These are phyloP conservation scores for Cinnamomum micranthum DNA, from an alignment of 164 flowering plant genomes.

Conservation along the genomic window DNA sequence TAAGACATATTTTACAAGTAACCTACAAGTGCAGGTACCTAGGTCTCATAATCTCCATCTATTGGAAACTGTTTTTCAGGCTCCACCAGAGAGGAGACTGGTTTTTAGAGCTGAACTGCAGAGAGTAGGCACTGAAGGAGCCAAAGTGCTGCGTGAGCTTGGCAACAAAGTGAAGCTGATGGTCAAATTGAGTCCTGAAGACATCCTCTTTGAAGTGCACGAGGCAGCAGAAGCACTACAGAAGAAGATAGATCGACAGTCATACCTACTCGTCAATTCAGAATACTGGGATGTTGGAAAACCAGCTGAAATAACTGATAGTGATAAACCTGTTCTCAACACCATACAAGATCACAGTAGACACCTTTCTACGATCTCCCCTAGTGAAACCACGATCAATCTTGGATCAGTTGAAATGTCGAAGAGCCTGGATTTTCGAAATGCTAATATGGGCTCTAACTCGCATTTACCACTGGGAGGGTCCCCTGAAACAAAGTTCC, in stretches of 20 bases:
- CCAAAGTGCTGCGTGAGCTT: slow-evolving; percentile 70
- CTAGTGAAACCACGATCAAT: slow-evolving; percentile 53
- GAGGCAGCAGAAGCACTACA: slow-evolving; percentile 84
- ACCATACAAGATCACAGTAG: slow-evolving; percentile 25
- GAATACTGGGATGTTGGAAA: slow-evolving; percentile 60
- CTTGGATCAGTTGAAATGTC: slow-evolving; percentile 28
- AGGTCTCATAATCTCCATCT: background rate
- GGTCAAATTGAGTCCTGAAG: slow-evolving; percentile 53
- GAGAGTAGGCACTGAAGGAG: slow-evolving; percentile 74
- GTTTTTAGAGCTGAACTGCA: slow-evolving; percentile 60
- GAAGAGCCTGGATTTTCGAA: slow-evolving; percentile 27
- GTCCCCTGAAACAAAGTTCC: slow-evolving; percentile 31
- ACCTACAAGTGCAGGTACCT: no score
- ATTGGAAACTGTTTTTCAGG: slow-evolving; percentile 30
- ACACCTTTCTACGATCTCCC: slow-evolving; percentile 31
- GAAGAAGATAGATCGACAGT: slow-evolving; percentile 66
- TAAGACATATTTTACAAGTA: no score
- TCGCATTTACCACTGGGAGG: slow-evolving; percentile 20
- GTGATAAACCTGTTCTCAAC: slow-evolving; percentile 17
- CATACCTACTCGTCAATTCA: slow-evolving; percentile 69
- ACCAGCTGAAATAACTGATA: slow-evolving; percentile 29
- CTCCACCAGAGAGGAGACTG: slow-evolving; percentile 70
- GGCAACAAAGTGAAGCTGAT: slow-evolving; percentile 69
- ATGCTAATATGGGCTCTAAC: slow-evolving; percentile 15
- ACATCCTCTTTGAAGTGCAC: slow-evolving; percentile 60